phyloP scores from a whole-genome alignment of 352 stramenopile species.

The Phytopythium mirpurense region DNA sequence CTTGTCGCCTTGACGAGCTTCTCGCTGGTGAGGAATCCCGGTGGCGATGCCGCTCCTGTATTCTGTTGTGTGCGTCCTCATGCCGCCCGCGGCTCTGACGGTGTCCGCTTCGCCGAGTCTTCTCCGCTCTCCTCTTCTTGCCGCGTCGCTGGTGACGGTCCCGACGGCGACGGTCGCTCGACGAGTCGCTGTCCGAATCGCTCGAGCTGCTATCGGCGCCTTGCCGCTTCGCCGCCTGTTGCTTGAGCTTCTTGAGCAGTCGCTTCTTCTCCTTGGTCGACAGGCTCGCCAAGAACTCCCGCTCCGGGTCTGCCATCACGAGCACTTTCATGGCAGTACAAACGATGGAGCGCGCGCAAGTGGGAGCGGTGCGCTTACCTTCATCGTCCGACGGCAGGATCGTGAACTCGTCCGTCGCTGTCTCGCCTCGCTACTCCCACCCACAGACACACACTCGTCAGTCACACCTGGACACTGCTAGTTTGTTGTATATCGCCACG shows the following conservation, averaged over 20 bases:
- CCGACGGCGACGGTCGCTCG: neutral
- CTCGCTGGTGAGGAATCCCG: no score
- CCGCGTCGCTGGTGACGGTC: neutral
- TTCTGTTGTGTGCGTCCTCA: neutral
- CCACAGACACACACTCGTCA: neutral
- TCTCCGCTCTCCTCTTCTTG: conserved; percentile 5
- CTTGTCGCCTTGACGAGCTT: neutral
- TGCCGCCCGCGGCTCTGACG: conserved; percentile 10
- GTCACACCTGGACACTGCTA: neutral
- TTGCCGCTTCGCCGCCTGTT: neutral
- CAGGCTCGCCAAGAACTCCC: conserved; percentile 44
- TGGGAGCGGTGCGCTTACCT: conserved; percentile 7
- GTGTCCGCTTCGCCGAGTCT: conserved; percentile 16
- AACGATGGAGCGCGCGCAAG: no score
- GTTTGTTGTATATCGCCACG: no score
- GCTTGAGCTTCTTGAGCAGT: conserved; percentile 6
- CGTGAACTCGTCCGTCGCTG: conserved; percentile 34
- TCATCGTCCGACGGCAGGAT: conserved; percentile 72
- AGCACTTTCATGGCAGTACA: no score
- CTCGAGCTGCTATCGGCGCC: neutral
- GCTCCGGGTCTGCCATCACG: conserved; percentile 23
- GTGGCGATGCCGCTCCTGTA: no score
- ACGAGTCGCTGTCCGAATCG: conserved; percentile 2
- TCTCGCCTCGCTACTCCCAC: conserved; percentile 25
- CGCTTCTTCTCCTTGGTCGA: conserved; percentile 60